Base-by-base conservation (phyloP, 208 protist genomes). In the Spongospora subterranea region DNA sequence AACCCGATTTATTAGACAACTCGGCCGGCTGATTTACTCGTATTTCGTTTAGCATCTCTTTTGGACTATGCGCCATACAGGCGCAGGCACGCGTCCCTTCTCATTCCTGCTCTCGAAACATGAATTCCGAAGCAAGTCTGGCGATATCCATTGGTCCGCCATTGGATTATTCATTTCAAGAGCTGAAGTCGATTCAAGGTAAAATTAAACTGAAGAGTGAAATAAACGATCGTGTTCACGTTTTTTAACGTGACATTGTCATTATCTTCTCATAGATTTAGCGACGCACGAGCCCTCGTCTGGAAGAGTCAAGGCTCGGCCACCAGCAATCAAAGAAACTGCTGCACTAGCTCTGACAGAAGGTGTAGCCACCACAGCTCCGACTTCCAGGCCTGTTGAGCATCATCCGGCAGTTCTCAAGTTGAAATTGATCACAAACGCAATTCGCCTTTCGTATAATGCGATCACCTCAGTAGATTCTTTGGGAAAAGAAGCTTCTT, bases 121-220 rank as follows among this genome's bases (percentile, higher is more conserved):
- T 65, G 54, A 65, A 65, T 29, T 65, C 54, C 20, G 54, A 32
- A 29, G 54, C 20, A 17, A 65, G 29, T 29, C 54, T 17, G 17
- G 54, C 54, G 54, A 65, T 29, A 29, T 32, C 71, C 13, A 45
- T 6, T 13, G 71, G 71, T 6, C 71, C 71, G 17, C 71, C 71
- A 20, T n/a, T 82, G 13, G 71, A 82, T 43, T 82, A 82, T 43
- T 82, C 71, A 20, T 82, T 82, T 43, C 71, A 82, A n/a, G 71
- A 82, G 35, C 71, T 82, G 71, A 35, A 35, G 13, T 82, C 71
- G 71, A 6, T 82, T 24, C 6, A 60, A 60, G 50, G 50, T 24
- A 60, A 60, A 6, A 60, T 29, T n/a, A n/a, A n/a, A n/a, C n/a
- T n/a, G n/a, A n/a, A n/a, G n/a, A n/a, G n/a, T n/a, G n/a, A n/a